phyloP scores from a whole-genome alignment of 768 basidiomycete species.

The Hygrocybe punicea region DNA sequence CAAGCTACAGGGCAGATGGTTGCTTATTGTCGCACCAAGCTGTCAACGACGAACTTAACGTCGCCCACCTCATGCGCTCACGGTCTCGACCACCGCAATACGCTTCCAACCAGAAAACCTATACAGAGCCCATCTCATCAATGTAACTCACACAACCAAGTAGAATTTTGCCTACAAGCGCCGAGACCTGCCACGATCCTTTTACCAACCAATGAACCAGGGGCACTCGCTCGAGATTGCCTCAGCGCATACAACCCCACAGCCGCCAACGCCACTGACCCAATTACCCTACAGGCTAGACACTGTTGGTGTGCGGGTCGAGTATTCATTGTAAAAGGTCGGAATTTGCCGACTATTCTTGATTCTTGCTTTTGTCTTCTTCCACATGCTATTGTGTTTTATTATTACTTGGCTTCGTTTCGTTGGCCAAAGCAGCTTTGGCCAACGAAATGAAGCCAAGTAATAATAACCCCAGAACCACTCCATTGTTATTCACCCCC shows the following conservation, averaged over 20 bases:
- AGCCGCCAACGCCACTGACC: slow-evolving; percentile 58
- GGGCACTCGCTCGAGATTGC: slow-evolving; percentile 59
- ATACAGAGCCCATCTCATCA: neutral
- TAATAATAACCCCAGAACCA: no score
- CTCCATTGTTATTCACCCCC: no score
- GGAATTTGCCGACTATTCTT: no score
- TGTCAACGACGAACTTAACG: no score
- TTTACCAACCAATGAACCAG: slow-evolving; percentile 60
- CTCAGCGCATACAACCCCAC: slow-evolving; percentile 67
- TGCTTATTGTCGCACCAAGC: no score
- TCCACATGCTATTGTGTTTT: no score
- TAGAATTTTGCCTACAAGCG: slow-evolving; percentile 44
- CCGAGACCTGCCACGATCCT: slow-evolving; percentile 60
- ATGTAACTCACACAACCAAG: neutral
- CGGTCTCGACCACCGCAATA: slow-evolving; percentile 40
- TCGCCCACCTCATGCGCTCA: neutral
- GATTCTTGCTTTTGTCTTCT: no score
- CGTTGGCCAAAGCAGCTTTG: no score
- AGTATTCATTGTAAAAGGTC: no score
- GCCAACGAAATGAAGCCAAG: no score
- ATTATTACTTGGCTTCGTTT: no score
- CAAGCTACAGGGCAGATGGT: no score
- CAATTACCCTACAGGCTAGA: slow-evolving; percentile 66
- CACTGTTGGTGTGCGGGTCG: slow-evolving; percentile 37
- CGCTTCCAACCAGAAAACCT: slow-evolving; percentile 39